phyloP scores from a whole-genome alignment of 2,329 filamentous ascomycete species.

The Colletotrichum euphorbiae region DNA sequence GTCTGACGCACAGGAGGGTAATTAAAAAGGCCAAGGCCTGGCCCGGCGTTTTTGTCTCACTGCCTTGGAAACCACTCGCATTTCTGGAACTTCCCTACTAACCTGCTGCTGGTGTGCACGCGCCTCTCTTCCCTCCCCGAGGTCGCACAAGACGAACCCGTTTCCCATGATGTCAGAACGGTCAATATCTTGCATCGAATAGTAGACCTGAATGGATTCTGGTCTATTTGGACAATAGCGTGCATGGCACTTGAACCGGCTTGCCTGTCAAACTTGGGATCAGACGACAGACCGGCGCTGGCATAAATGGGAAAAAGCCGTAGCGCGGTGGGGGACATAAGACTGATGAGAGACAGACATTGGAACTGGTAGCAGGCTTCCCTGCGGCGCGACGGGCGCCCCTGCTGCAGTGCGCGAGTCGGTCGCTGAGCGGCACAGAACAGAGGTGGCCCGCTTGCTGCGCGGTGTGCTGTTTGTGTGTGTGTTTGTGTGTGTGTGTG shows the following conservation, averaged over 20 bases:
- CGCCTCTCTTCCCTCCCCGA: too few relatives aligned
- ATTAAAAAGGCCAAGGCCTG: neutral
- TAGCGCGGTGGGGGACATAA: too few relatives aligned
- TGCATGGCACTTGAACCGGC: neutral
- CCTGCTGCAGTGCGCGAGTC: neutral
- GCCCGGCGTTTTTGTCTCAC: neutral
- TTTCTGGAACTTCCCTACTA: neutral
- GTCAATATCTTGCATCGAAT: too few relatives aligned
- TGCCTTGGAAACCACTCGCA: conserved; percentile 9
- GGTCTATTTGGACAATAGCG: neutral
- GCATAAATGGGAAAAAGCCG: too few relatives aligned
- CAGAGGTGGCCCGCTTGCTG: neutral
- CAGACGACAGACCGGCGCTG: too few relatives aligned
- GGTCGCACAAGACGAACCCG: neutral
- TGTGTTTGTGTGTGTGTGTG: too few relatives aligned
- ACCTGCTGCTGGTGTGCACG: too few relatives aligned
- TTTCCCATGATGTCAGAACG: conserved; percentile 3
- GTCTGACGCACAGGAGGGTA: neutral
- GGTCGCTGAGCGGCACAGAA: neutral
- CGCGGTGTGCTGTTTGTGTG: too few relatives aligned
- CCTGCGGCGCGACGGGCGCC: neutral
- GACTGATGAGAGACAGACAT: too few relatives aligned
- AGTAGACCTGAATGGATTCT: neutral
- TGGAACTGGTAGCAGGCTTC: neutral
- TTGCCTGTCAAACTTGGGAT: neutral